Evolutionary conservation across 1,139 yeast genomes (phyloP).

Genomic region (Diutina catenulata): DNA sequence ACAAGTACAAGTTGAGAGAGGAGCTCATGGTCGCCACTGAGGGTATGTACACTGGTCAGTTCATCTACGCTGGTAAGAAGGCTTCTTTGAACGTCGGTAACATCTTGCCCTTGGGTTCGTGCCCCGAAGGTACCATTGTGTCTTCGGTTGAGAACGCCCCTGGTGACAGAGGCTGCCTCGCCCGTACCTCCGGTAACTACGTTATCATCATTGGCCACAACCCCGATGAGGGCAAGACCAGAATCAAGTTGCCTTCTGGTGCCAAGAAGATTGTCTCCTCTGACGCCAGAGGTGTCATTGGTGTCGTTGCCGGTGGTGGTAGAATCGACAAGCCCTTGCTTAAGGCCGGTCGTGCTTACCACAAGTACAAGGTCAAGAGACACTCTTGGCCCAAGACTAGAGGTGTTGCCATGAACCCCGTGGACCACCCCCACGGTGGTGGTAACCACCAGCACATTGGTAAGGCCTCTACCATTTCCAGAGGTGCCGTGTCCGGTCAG

Average conservation of each 20-base stretch:
- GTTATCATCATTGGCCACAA: constrained; percentile 98
- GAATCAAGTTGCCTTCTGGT: constrained; percentile 98
- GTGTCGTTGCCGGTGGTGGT: constrained; percentile 99
- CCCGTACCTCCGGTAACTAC: constrained; percentile 99
- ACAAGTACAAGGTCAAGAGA: constrained; percentile 97
- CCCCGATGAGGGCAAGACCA: constrained; percentile 97
- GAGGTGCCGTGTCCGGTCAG: constrained; percentile 99
- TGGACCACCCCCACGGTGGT: constrained; percentile 99
- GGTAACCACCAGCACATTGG: constrained; percentile 99
- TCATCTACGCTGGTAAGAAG: constrained; percentile 97
- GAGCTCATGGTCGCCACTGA: constrained; percentile 99
- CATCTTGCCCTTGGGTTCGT: constrained; percentile 91
- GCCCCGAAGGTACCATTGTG: constrained; percentile 99
- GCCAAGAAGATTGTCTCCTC: constrained; percentile 95
- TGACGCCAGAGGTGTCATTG: constrained; percentile 98
- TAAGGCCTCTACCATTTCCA: constrained; percentile 99
- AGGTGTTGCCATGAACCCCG: constrained; percentile 99
- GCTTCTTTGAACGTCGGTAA: constrained; percentile 97
- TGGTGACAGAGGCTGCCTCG: constrained; percentile 99
- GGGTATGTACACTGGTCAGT: constrained; percentile 99
- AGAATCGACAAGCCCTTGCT: constrained; percentile 98
- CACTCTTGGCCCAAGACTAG: constrained; percentile 99
- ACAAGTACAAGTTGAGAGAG: constrained; percentile 95
- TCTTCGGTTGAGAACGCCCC: constrained; percentile 98
- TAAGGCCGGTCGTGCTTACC: constrained; percentile 99